phyloP scores from a whole-genome alignment of 129 eudicot species.

The Chrysanthemum makinoi region DNA sequence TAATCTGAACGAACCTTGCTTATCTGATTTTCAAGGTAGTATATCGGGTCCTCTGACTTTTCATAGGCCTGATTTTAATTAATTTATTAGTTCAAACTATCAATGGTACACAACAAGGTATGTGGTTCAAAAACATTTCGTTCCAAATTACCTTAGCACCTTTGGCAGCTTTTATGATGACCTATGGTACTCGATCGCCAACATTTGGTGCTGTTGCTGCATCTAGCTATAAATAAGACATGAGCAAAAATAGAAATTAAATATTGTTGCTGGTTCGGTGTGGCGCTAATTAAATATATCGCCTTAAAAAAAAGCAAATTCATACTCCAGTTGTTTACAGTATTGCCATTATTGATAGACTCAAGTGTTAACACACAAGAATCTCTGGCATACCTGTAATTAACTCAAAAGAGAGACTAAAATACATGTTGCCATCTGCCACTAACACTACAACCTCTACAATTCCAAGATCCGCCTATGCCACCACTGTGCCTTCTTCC shows the following conservation, averaged over 20 bases:
- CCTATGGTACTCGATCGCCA: conserved; percentile 98
- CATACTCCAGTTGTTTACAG: not conserved
- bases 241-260: not conserved
- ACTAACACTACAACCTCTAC: too few relatives aligned
- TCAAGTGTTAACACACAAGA: too few relatives aligned
- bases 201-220: conserved; percentile 97
- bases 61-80: conserved; percentile 74
- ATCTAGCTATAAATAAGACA: conserved; percentile 59
- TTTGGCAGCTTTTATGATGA: conserved; percentile 88
- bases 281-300: not conserved
- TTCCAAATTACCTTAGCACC: conserved; percentile 74
- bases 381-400: too few relatives aligned
- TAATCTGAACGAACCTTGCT: conserved; percentile 59
- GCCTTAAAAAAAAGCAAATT: not conserved
- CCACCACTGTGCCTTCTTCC: too few relatives aligned
- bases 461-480: too few relatives aligned
- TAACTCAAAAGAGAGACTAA: too few relatives aligned
- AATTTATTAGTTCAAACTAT: conserved; percentile 15
- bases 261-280: not conserved
- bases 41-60: conserved; percentile 95
- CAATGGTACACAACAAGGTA: conserved; percentile 9
- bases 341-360: conserved; percentile 1
- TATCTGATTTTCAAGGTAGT: conserved; percentile 94
- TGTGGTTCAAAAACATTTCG: conserved; percentile 3
- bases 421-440: too few relatives aligned